Evolutionary conservation across 495 filamentous ascomycete species (phyloP), one percentile per base, ranked within the genome.

Genomic region (Trichoderma erinaceum): DNA sequence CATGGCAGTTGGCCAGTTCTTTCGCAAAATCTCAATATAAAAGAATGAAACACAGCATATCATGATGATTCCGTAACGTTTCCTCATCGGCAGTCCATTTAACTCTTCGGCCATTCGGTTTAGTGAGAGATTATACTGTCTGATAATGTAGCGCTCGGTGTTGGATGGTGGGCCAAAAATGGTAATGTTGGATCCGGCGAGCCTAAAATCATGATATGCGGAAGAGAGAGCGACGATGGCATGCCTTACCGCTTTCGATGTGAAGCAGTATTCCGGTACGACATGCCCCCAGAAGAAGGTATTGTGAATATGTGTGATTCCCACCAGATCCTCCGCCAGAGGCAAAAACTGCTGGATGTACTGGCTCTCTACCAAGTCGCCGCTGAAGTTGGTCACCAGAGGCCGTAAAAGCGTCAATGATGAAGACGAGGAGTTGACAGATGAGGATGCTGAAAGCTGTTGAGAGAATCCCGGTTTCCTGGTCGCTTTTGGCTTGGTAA

Each of bases 1-100:
- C 56, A 61, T 61, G 27, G 56, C 56, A 4, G 56, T 61, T 25
- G 56, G 56, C 56, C 56, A 61, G 56, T 61, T 61, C 25, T 13
- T 13, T 18, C 56, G 56, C 56, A 61, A 21, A 32, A 61, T 61
- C 56, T 61, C 56, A 61, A 61, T 61, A 25, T 61, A 61, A 25
- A 61, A 61, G 25, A 61, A 61, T 3, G 56, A 61, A 23, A 61
- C 56, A 25, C 56, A 61, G 56, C 56, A 61, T 29, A 61, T 61
- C 56, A 61, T 61, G 56, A 61, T 61, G 56, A 61, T 61, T 27
- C 56, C 56, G 35, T 61, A 61, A 25, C 56, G 56, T 21, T 61
- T 61, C 25, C 56, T 27, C 56, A 61, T 61, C 25, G 56, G 56
- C 7, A 61, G 13, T 7, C 56, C 56, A 21, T 61, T 61, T 2